A percentile compares a stretch with the other conserved stretches of the same genome.
Conservation (phyloP, 352 stramenopile species). For the Plasmopara viticola region DNA sequence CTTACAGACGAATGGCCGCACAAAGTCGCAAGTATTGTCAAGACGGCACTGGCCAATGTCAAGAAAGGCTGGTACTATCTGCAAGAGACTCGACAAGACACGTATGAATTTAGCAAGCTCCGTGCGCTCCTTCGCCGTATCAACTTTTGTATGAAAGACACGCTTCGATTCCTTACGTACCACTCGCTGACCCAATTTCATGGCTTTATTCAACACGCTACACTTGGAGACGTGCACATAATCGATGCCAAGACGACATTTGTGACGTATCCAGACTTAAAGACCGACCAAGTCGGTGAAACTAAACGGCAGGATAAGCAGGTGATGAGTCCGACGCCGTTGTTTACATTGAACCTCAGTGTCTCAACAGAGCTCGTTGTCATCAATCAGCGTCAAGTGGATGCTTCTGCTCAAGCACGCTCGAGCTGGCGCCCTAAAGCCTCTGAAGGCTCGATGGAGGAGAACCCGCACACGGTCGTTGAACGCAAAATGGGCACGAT, state of each 20-base stretch:
- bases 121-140: constrained; percentile 62
- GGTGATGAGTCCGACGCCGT: constrained; percentile 40
- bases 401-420: constrained; percentile 39
- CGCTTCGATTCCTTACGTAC: constrained; percentile 61
- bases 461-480: constrained; percentile 42
- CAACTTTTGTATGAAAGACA: constrained; percentile 83
- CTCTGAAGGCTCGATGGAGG: constrained; percentile 55
- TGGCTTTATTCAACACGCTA: constrained; percentile 53
- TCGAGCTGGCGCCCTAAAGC: constrained; percentile 60
- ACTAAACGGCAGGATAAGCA: constrained; percentile 79
- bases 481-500: constrained; percentile 41
- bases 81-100: constrained; percentile 77
- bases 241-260: constrained; percentile 66
- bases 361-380: constrained; percentile 61
- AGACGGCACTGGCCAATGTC: constrained; percentile 60
- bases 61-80: constrained; percentile 85
- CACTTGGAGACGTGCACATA: constrained; percentile 59
- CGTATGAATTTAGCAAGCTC: constrained; percentile 85
- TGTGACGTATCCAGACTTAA: constrained; percentile 57
- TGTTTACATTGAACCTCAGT: constrained; percentile 72
- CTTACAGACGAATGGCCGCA: constrained; percentile 80
- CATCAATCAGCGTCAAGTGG: constrained; percentile 76
- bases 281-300: constrained; percentile 50
- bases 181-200: constrained; percentile 72
- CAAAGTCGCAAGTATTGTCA: constrained; percentile 66